Conservation (phyloP, 495 filamentous ascomycete genomes). For the Articulospora tetracladia region DNA sequence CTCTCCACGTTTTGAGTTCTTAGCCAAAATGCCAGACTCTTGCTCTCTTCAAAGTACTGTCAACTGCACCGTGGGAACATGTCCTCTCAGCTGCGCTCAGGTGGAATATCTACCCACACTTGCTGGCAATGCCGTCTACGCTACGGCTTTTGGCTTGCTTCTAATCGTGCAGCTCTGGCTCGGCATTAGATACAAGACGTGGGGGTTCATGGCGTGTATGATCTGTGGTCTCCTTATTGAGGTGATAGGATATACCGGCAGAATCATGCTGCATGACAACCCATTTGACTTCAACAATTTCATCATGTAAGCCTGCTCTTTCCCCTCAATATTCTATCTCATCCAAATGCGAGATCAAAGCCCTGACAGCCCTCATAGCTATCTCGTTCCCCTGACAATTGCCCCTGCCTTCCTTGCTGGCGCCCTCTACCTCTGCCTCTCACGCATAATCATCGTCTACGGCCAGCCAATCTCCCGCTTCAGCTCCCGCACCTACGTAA, state of each 20-base stretch:
- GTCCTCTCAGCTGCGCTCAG: conserved; percentile 12
- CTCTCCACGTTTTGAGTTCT: conserved; percentile 5
- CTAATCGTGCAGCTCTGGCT: conserved; percentile 19
- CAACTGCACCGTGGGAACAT: conserved; percentile 10
- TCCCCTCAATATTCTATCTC: conserved; percentile 5
- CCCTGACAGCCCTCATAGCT: conserved; percentile 26
- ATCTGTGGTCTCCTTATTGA: conserved; percentile 35
- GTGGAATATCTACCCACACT: conserved; percentile 24
- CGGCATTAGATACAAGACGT: conserved; percentile 15
- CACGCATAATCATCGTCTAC: conserved; percentile 51
- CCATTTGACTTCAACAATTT: conserved; percentile 11
- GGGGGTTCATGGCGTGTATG: conserved; percentile 35
- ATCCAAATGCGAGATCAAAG: conserved; percentile 6
- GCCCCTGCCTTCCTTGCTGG: conserved; percentile 57
- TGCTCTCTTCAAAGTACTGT: conserved; percentile 8
- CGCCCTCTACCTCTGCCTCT: conserved; percentile 59
- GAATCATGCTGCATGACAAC: conserved; percentile 31
- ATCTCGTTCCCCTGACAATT: conserved; percentile 3
- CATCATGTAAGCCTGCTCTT: conserved; percentile 10
- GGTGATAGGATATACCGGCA: conserved; percentile 35
- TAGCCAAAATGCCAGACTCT: conserved; percentile 12
- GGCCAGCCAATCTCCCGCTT: conserved; percentile 57
- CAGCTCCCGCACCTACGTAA: conserved; percentile 40
- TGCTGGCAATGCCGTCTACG: conserved; percentile 27
- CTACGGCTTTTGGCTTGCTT: conserved; percentile 21